Base-by-base conservation (phyloP, 2,329 filamentous ascomycete species). In the Magnaporthiopsis incrustans region DNA sequence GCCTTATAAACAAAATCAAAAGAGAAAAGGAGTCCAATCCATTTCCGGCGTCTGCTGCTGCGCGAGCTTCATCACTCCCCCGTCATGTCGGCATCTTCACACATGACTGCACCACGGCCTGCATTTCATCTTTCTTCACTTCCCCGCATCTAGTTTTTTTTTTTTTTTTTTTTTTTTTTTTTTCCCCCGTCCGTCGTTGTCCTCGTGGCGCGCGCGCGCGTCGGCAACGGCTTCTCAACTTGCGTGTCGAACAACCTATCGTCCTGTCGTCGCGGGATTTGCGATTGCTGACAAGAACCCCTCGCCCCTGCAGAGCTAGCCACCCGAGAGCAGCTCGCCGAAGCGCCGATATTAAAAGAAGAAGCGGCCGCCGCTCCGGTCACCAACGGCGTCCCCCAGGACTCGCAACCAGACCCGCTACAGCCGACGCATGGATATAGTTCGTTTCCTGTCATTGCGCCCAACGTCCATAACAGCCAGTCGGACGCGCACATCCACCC, bases 401-500 rank as follows among this genome's bases (percentile, higher is more conserved):
- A 60, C 22, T 60, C 59, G 26, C 33, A 33, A 26, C 33, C 59
- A 38, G 59, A 38, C 14, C 61, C 66, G 63, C 68, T 69, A 35
- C 61, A 67, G 26, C 64, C 70, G 65, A 64, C 71, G 67, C 80
- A 82, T 79, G 80, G 78, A 72, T 81, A 81, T 73, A 77, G 65
- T 66, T 75, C 77, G 64, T 68, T 77, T 65, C 65, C 67, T 50
- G 57, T 65, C 27, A 59, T 65, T 35, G 27, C 61, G 32, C 35
- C 61, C 26, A 56, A 62, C 61, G 53, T 50, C 30, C 44, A 62
- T 30, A 62, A 44, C n/a, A 35, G n/a, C 44, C 50, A 32, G 22
- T 69, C 74, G 61, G 79, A 82, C 68, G 71, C 77, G 66, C 77
- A 79, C 66, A 81, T 82, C 61, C 79, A 82, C 65, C 80, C 80